Base-by-base conservation (phyloP, 2,329 filamentous ascomycete species). In the Rhexocercosporidium sp. region DNA sequence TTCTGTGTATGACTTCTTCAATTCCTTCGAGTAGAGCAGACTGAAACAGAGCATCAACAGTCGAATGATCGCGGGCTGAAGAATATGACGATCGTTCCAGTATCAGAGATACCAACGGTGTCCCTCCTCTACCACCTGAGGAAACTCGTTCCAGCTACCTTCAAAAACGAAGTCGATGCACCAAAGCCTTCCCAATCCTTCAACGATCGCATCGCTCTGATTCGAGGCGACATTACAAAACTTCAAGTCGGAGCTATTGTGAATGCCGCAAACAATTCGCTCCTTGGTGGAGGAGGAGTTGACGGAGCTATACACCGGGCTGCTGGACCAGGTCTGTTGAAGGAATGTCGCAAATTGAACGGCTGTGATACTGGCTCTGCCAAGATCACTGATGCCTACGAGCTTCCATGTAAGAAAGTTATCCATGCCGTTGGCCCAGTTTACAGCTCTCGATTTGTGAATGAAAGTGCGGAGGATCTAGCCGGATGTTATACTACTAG, bases 341-440 rank as follows among this genome's bases (percentile, higher is more conserved):
- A 82, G 9, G 95, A 96, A 81, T 97, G 95, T 79, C 79, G 81
- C n/a, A 84, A 78, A 0, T 83, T 97, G 1, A 77, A 84, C 57
- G 92, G 93, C 60, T 97, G 94, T 78, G 78, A 82, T 16, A 95
- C 92, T 0, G 95, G 96, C 60, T 83, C 86, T 29, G 92, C 94
- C 29, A 95, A 95, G 78, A 93, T 97, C 75, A 97, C 96, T 0
- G 78, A 81, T 41, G 95, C 89, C 9, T 94, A 96, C 79, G 75
- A 87, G 0, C 82, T 98, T 27, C 94, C 94, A 0, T 91, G 89
- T 74, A 85, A 86, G 66, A 89, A 92, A 71, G 86, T 98, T 72
- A 96, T 98, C 64, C 96, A 98, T 78, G 88, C 96, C 20, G 95
- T 97, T 3, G 96, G 96, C 0, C 96, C 96, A 0, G 80, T 96